Conservation (phyloP, 1,284 basidiomycete genomes). For the Stereum hirsutum region DNA sequence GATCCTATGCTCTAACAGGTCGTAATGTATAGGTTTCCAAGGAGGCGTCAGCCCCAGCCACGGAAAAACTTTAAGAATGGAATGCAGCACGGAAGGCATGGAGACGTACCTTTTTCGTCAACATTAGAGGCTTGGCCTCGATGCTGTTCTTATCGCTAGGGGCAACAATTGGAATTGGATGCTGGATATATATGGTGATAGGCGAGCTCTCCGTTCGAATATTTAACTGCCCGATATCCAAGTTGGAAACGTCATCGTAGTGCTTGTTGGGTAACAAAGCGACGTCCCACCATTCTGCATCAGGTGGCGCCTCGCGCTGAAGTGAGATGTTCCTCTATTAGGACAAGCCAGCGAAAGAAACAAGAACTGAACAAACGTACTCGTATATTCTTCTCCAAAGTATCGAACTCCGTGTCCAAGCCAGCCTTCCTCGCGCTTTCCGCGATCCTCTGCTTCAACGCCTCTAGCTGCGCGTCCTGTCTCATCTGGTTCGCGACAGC, state of each 20-base stretch:
- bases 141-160: conserved; percentile 79
- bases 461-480: conserved; percentile 83
- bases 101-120: conserved; percentile 70
- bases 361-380: conserved; percentile 28
- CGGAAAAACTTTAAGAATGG: no score
- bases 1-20: no score
- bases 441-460: conserved; percentile 86
- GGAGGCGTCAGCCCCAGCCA: no score
- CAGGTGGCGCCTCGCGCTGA: conserved; percentile 79
- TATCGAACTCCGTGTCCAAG: conserved; percentile 86
- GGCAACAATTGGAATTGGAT: conserved; percentile 93
- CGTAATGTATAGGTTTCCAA: no score
- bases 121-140: conserved; percentile 74
- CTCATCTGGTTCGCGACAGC: conserved; percentile 78
- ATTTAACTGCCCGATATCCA: conserved; percentile 47
- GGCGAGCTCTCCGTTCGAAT: conserved; percentile 64
- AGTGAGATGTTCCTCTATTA: conserved; percentile 5
- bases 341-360: background rate
- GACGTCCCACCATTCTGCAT: conserved; percentile 96
- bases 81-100: no score
- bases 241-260: conserved; percentile 62
- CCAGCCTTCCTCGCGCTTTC: conserved; percentile 91
- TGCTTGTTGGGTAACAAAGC: conserved; percentile 73
- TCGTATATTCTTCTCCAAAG: conserved; percentile 80
- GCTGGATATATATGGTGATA: conserved; percentile 90